Evolutionary conservation across 306 rosid species (phyloP).

Genomic region (Prunus dulcis): DNA sequence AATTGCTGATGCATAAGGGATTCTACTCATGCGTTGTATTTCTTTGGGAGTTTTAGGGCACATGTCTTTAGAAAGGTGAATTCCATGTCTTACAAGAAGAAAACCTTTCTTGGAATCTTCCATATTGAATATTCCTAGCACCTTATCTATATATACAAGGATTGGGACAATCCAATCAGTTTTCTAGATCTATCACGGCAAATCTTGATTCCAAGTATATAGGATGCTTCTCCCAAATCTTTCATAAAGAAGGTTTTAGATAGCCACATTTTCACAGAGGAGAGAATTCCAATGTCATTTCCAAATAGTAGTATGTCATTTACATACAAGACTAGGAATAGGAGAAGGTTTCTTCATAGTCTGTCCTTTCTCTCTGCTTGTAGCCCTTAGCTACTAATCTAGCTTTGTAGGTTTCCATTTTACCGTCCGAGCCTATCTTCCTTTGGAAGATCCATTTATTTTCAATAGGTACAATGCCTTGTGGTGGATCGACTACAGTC

Average conservation of each 20-base stretch:
- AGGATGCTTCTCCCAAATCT: background rate
- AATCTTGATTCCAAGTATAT: background rate
- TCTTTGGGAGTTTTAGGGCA: background rate
- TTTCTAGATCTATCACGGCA: background rate
- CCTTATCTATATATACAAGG: background rate
- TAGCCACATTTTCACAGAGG: background rate
- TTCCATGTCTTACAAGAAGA: background rate
- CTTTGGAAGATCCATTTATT: background rate
- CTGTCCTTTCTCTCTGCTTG: background rate
- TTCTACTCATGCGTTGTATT: background rate
- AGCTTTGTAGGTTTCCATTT: background rate
- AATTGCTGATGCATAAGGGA: background rate
- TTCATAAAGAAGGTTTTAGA: background rate
- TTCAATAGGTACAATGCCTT: background rate
- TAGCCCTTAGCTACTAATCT: background rate
- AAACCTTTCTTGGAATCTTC: background rate
- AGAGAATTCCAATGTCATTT: background rate
- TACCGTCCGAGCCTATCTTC: background rate
- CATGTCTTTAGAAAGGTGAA: background rate
- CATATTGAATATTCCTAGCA: background rate
- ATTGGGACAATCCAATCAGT: background rate
- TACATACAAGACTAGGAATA: background rate
- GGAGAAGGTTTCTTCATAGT: background rate
- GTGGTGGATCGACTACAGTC: too few relatives aligned
- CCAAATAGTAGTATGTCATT: background rate